Percentiles rank a stretch among this genome's conserved stretches.
phyloP scores from a whole-genome alignment of 345 rosid genomes.

The Lepidium aucheri region DNA sequence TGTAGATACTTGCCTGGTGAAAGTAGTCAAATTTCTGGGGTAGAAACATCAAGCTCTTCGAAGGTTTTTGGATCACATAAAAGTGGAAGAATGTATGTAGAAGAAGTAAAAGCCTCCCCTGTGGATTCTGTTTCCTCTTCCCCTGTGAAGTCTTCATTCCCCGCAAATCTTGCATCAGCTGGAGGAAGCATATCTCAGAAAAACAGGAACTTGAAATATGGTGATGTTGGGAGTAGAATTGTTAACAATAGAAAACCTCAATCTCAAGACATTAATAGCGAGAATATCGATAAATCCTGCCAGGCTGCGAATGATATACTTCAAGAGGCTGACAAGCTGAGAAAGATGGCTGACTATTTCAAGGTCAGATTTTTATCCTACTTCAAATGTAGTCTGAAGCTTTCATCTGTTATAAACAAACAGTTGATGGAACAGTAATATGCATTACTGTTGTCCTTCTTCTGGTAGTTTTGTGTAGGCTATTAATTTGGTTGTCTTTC shows the following conservation, averaged over 20 bases:
- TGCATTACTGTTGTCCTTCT: neutral
- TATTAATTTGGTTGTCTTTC: slow-evolving; percentile 18
- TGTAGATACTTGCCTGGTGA: slow-evolving; percentile 27
- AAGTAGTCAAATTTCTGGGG: slow-evolving; percentile 32
- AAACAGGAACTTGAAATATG: neutral
- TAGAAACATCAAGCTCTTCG: slow-evolving; percentile 57
- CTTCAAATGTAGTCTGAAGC: slow-evolving; percentile 4
- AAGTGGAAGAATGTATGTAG: slow-evolving; percentile 26
- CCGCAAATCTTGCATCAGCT: slow-evolving; percentile 18
- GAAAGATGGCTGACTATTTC: slow-evolving; percentile 44
- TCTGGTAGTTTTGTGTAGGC: slow-evolving; percentile 14
- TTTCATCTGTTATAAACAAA: neutral
- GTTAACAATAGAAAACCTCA: slow-evolving; percentile 14
- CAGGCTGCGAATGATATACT: slow-evolving; percentile 37
- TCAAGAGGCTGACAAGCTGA: slow-evolving; percentile 50
- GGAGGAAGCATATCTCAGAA: slow-evolving; percentile 8
- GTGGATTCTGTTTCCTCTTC: slow-evolving; percentile 51
- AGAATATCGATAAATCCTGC: slow-evolving; percentile 30
- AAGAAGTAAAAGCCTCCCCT: slow-evolving; percentile 37
- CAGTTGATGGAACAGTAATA: neutral
- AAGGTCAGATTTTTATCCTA: slow-evolving; percentile 40
- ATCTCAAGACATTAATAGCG: slow-evolving; percentile 13
- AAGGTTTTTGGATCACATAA: slow-evolving; percentile 43
- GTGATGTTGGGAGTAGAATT: slow-evolving; percentile 14
- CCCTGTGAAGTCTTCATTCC: slow-evolving; percentile 36